Percentiles rank a stretch among this genome's conserved stretches.
These are phyloP conservation scores for Sugiyamaella xylanicola DNA, from an alignment of 1,139 yeast genomes.

Conservation along the genomic window DNA sequence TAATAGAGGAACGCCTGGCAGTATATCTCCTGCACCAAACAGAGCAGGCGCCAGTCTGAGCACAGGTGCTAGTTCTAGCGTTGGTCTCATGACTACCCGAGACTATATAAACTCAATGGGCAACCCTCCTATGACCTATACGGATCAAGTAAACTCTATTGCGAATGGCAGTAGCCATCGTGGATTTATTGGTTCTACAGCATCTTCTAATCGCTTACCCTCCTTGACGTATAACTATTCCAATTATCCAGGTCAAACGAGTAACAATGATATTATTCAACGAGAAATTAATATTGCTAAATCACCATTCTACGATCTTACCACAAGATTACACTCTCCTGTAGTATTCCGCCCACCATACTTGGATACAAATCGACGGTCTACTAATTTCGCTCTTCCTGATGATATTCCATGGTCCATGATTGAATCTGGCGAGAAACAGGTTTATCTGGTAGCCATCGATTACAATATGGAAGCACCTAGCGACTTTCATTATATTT, in stretches of 20 bases:
- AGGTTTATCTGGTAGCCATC: slow-evolving; percentile 29
- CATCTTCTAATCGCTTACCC: too few relatives aligned
- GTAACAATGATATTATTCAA: too few relatives aligned
- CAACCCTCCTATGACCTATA: slow-evolving; percentile 21
- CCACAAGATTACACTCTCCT: slow-evolving; percentile 32
- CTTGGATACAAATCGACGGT: slow-evolving; percentile 23
- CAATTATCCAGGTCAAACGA: too few relatives aligned
- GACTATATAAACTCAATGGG: slow-evolving; percentile 1
- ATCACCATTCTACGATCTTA: slow-evolving; percentile 39
- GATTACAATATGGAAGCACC: slow-evolving; percentile 16
- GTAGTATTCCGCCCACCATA: slow-evolving; percentile 31
- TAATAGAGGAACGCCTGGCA: neutral
- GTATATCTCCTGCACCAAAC: neutral
- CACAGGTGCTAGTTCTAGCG: neutral
- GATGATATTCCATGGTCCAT: slow-evolving; percentile 5
- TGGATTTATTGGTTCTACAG: too few relatives aligned
- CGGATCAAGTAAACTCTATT: slow-evolving; percentile 21
- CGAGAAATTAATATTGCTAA: slow-evolving; percentile 23
- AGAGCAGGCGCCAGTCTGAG: neutral
- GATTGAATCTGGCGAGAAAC: slow-evolving; percentile 20
- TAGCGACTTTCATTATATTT: slow-evolving; percentile 22
- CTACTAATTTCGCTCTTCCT: slow-evolving; percentile 27
- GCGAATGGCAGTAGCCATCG: slow-evolving; percentile 8
- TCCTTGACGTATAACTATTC: too few relatives aligned
- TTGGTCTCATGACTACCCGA: neutral